A percentile compares a stretch with the other conserved stretches of the same genome.
Conservation (phyloP, 805 yeast genomes). For the Candida germanica region DNA sequence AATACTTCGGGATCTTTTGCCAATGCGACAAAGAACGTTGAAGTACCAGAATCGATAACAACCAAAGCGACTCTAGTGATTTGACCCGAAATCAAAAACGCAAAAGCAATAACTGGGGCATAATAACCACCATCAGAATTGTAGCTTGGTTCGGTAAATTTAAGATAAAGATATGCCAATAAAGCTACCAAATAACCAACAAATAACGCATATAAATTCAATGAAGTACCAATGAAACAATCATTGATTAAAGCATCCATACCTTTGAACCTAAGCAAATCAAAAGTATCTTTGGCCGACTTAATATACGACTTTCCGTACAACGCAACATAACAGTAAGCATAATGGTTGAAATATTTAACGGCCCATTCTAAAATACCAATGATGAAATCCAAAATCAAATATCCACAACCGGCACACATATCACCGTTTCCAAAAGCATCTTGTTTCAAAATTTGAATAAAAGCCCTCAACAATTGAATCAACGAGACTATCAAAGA, state of each 20-base stretch:
- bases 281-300: conserved; percentile 82
- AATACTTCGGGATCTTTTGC: conserved; percentile 84
- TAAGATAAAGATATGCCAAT: conserved; percentile 62
- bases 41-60: conserved; percentile 75
- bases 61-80: conserved; percentile 69
- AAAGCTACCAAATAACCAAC: conserved; percentile 62
- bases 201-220: conserved; percentile 72
- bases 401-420: conserved; percentile 50
- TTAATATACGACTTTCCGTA: conserved; percentile 76
- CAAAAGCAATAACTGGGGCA: conserved; percentile 72
- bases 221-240: conserved; percentile 72
- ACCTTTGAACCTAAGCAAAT: conserved; percentile 73
- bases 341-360: conserved; percentile 85
- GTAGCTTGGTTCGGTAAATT: conserved; percentile 65
- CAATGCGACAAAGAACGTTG: conserved; percentile 80
- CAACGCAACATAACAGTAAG: conserved; percentile 81
- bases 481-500: conserved; percentile 68
- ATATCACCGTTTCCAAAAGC: conserved; percentile 51
- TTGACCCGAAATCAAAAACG: conserved; percentile 72
- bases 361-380: conserved; percentile 75
- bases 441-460: conserved; percentile 51
- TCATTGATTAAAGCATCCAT: conserved; percentile 83
- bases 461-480: conserved; percentile 58
- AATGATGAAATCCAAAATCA: conserved; percentile 57
- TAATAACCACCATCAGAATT: conserved; percentile 57